Evolutionary conservation across 805 yeast genomes (phyloP).

Genomic region (Lipomyces starkeyi): DNA sequence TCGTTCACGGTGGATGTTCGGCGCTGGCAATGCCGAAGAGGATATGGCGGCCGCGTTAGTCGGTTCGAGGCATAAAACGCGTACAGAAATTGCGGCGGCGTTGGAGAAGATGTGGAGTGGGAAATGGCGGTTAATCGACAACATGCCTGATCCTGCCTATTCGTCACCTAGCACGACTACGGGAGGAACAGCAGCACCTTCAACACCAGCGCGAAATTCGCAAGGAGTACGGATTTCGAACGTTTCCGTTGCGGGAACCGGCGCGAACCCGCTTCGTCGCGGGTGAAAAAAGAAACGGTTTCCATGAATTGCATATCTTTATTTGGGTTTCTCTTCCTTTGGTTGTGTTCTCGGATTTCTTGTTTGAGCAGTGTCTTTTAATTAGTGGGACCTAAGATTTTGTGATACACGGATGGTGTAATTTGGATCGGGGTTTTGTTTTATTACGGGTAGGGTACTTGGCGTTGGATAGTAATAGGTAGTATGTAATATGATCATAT

Average conservation of each 20-base stretch:
- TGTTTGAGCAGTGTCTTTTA: no score
- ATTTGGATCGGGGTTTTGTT: background rate
- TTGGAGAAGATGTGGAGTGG: slow-evolving; percentile 33
- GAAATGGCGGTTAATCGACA: slow-evolving; percentile 32
- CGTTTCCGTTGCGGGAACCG: background rate
- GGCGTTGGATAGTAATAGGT: no score
- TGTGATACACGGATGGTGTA: background rate
- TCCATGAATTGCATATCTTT: background rate
- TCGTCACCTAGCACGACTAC: slow-evolving; percentile 1
- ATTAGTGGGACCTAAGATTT: background rate
- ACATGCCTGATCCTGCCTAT: background rate
- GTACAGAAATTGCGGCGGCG: slow-evolving; percentile 18
- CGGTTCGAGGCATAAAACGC: background rate
- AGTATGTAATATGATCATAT: no score
- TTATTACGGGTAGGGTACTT: no score
- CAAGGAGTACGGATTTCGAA: background rate
- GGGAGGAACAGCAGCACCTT: slow-evolving; percentile 8
- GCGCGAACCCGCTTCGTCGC: background rate
- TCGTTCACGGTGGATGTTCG: slow-evolving; percentile 21
- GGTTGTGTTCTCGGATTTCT: background rate
- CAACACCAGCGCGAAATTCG: background rate
- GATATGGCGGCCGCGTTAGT: slow-evolving; percentile 1
- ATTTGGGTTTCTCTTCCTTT: background rate
- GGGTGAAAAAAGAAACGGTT: background rate
- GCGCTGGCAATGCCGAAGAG: background rate